phyloP scores from a whole-genome alignment of 345 rosid genomes.

The Salix suchowensis region DNA sequence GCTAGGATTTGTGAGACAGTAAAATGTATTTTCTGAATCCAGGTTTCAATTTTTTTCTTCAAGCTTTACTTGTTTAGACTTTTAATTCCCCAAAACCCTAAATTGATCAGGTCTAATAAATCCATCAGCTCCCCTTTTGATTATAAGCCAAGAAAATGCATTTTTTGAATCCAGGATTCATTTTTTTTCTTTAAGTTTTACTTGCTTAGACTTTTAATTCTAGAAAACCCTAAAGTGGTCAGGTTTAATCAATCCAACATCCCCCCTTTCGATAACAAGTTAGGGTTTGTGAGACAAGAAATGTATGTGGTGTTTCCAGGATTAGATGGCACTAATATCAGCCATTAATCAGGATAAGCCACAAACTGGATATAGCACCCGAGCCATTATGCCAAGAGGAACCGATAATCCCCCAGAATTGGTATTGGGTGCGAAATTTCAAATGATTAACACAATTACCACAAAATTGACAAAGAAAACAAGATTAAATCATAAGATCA shows the following conservation, averaged over 20 bases:
- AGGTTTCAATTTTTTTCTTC: background rate
- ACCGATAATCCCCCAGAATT: constrained; percentile 67
- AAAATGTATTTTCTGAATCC: constrained; percentile 1
- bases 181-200: background rate
- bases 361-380: constrained; percentile 58
- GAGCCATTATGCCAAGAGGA: constrained; percentile 91
- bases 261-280: background rate
- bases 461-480: no score
- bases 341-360: constrained; percentile 73
- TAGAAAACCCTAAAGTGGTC: background rate
- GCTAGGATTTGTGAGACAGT: background rate
- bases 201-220: background rate
- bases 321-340: constrained; percentile 36
- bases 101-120: background rate
- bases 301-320: constrained; percentile 85
- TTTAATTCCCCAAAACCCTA: background rate
- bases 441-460: background rate
- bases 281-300: background rate
- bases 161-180: no score
- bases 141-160: constrained; percentile 3
- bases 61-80: background rate
- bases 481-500: background rate
- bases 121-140: background rate
- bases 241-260: background rate
- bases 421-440: constrained; percentile 69